phyloP scores from a whole-genome alignment of 1,284 basidiomycete species.

The Moesziomyces sp. region DNA sequence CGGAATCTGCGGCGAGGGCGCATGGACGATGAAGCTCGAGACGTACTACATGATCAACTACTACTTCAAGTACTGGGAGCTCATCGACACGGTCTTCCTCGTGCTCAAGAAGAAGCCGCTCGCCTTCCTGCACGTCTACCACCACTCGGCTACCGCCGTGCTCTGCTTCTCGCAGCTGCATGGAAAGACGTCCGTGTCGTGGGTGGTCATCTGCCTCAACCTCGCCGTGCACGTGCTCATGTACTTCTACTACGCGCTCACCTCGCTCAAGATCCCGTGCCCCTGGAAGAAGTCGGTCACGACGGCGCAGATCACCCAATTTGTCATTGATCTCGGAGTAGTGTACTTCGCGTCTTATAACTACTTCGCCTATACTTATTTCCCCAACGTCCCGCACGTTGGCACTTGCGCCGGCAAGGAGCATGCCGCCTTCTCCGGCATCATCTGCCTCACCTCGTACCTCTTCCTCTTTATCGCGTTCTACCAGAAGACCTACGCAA shows the following conservation, averaged over 20 bases:
- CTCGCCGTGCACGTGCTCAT: conserved; percentile 95
- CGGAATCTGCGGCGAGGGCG: conserved; percentile 79
- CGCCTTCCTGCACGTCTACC: conserved; percentile 95
- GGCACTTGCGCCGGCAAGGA: conserved; percentile 90
- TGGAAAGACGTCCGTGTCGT: conserved; percentile 79
- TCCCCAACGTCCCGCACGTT: conserved; percentile 74
- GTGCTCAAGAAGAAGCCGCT: conserved; percentile 98
- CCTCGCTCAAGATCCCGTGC: conserved; percentile 57
- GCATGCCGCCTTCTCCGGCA: conserved; percentile 87
- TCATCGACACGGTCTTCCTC: conserved; percentile 94
- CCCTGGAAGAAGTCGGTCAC: conserved; percentile 95
- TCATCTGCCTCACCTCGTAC: conserved; percentile 86
- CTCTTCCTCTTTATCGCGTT: conserved; percentile 68
- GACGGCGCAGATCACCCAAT: conserved; percentile 83
- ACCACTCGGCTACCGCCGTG: conserved; percentile 96
- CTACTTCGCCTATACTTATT: conserved; percentile 69
- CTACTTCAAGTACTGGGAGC: conserved; percentile 72
- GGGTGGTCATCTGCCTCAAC: conserved; percentile 94
- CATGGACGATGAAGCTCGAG: conserved; percentile 77
- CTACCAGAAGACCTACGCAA: conserved; percentile 68
- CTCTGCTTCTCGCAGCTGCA: conserved; percentile 94
- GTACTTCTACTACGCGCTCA: conserved; percentile 72
- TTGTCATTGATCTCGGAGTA: conserved; percentile 47
- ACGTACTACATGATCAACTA: conserved; percentile 97
- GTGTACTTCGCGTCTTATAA: conserved; percentile 54